Conservation (phyloP, 352 stramenopile species). For the Aphanomyces stellatus region DNA sequence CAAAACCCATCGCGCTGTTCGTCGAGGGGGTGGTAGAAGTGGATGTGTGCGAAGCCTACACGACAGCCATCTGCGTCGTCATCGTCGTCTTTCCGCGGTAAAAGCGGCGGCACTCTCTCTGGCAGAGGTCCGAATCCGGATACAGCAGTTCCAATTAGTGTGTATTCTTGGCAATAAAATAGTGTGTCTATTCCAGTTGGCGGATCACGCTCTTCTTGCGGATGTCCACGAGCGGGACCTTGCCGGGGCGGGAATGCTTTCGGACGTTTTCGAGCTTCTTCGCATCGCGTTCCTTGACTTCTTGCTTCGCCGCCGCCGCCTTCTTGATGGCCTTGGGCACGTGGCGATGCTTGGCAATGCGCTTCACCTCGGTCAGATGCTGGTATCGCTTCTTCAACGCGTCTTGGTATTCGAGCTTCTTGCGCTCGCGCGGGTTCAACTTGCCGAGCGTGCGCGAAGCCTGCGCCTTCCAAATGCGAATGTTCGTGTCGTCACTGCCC, state of each 20-base stretch:
- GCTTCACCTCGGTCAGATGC: constrained; percentile 92
- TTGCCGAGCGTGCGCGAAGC: constrained; percentile 92
- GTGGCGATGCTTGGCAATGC: constrained; percentile 89
- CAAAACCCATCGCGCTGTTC: background rate
- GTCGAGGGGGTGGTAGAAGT: background rate
- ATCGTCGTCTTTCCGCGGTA: too few relatives aligned
- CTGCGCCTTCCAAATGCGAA: constrained; percentile 98
- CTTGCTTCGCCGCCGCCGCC: constrained; percentile 81
- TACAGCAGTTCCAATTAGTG: too few relatives aligned
- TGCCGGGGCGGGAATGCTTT: constrained; percentile 65
- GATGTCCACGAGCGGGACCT: constrained; percentile 61
- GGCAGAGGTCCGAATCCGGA: too few relatives aligned
- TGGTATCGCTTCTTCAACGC: constrained; percentile 94
- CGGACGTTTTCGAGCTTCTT: constrained; percentile 81
- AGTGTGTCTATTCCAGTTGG: constrained; percentile 74
- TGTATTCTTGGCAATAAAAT: too few relatives aligned
- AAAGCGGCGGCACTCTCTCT: too few relatives aligned
- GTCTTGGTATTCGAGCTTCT: constrained; percentile 95
- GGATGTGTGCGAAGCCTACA: too few relatives aligned
- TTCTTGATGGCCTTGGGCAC: constrained; percentile 98
- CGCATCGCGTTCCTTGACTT: constrained; percentile 69
- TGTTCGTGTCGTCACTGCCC: constrained; percentile 98
- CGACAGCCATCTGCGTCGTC: too few relatives aligned
- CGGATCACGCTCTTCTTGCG: constrained; percentile 67
- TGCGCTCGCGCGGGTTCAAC: constrained; percentile 63